Conservation (phyloP, 2,329 filamentous ascomycete species). For the Trichoderma aggressivum region DNA sequence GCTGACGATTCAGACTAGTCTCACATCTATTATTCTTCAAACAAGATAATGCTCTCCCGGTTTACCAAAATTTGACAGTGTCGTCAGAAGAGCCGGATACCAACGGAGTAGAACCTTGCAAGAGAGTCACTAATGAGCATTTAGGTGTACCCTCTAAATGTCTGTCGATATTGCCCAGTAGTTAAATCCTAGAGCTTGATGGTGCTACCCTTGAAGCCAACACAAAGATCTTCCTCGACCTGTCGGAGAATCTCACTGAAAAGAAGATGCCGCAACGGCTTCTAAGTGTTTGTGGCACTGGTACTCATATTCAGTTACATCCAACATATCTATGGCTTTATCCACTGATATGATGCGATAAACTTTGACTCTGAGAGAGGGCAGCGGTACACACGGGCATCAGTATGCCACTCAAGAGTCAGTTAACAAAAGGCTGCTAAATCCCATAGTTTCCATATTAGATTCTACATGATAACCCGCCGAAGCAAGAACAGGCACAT, state of each 20-base stretch:
- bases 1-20: not conserved
- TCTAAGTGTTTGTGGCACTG: too few relatives aligned
- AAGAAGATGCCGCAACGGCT: too few relatives aligned
- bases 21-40: not conserved
- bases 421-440: too few relatives aligned
- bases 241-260: too few relatives aligned
- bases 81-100: not conserved
- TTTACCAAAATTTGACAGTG: not conserved
- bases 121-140: not conserved
- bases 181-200: not conserved
- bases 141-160: not conserved
- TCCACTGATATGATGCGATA: too few relatives aligned
- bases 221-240: too few relatives aligned
- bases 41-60: not conserved
- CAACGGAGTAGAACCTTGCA: not conserved
- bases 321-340: too few relatives aligned
- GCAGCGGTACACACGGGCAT: too few relatives aligned
- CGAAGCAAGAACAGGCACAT: not conserved
- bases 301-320: too few relatives aligned
- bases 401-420: too few relatives aligned
- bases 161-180: not conserved
- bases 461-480: not conserved
- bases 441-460: too few relatives aligned
- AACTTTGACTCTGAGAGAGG: too few relatives aligned
- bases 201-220: not conserved